phyloP scores from a whole-genome alignment of 1,284 basidiomycete species.

The Papiliotrema nemorosa region DNA sequence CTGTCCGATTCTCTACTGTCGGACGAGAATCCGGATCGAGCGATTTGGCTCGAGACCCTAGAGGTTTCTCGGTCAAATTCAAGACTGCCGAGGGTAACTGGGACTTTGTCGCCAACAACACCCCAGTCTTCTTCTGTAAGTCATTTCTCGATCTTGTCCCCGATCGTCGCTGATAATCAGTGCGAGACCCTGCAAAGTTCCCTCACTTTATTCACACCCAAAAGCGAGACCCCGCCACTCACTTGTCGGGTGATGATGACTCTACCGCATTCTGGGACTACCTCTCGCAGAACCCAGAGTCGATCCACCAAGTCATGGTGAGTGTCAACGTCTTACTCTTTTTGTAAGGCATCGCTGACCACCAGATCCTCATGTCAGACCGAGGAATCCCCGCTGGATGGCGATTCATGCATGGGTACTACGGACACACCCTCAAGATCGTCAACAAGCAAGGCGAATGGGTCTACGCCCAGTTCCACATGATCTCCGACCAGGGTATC shows the following conservation, averaged over 20 bases:
- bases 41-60: slow-evolving; percentile 83
- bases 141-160: slow-evolving; percentile 56
- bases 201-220: slow-evolving; percentile 90
- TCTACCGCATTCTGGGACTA: slow-evolving; percentile 68
- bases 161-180: slow-evolving; percentile 50
- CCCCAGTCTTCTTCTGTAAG: slow-evolving; percentile 71
- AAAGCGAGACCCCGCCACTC: slow-evolving; percentile 64
- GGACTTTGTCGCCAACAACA: slow-evolving; percentile 89
- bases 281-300: slow-evolving; percentile 84
- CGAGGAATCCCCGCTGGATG: slow-evolving; percentile 81
- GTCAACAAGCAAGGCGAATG: slow-evolving; percentile 76
- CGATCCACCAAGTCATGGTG: slow-evolving; percentile 78
- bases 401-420: slow-evolving; percentile 82
- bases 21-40: slow-evolving; percentile 76
- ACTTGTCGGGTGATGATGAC: slow-evolving; percentile 41
- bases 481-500: slow-evolving; percentile 70
- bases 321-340: not conserved
- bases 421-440: slow-evolving; percentile 86
- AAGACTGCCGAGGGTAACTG: slow-evolving; percentile 83
- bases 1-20: slow-evolving; percentile 52
- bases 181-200: slow-evolving; percentile 58
- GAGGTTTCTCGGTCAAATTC: slow-evolving; percentile 89
- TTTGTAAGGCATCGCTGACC: too few species aligned
- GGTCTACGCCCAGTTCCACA: slow-evolving; percentile 78
- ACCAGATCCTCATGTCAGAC: slow-evolving; percentile 55